These are phyloP conservation scores for Cenchrus americanus DNA, from an alignment of 176 grass and related monocot genomes.

Conservation along the genomic window DNA sequence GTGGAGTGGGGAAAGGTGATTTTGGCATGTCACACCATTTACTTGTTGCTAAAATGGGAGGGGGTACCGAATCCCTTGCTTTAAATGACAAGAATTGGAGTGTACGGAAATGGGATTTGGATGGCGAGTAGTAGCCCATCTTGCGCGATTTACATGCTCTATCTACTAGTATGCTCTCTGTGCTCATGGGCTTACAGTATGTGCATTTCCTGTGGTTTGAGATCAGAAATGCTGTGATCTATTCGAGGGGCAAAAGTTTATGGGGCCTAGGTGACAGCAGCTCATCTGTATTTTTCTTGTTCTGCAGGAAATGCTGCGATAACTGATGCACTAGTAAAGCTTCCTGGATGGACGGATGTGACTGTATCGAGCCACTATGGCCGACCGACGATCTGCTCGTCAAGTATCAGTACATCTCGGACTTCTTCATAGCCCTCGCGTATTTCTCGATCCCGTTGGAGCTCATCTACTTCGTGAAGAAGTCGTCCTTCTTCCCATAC, in stretches of 20 bases:
- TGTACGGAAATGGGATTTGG: neutral
- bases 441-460: constrained; percentile 89
- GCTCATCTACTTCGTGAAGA: constrained; percentile 86
- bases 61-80: neutral
- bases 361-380: constrained; percentile 72
- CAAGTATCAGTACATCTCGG: constrained; percentile 74
- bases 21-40: neutral
- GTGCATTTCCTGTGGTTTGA: neutral
- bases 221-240: neutral
- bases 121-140: neutral
- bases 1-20: neutral
- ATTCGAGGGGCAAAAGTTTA: neutral
- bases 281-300: constrained; percentile 7
- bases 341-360: constrained; percentile 53
- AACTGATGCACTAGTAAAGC: neutral
- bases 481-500: constrained; percentile 62
- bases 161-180: neutral
- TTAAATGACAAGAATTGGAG: neutral
- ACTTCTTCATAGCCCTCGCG: constrained; percentile 85
- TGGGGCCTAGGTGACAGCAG: neutral
- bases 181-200: neutral
- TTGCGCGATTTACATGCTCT: neutral
- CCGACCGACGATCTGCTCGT: constrained; percentile 59
- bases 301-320: constrained; percentile 45
- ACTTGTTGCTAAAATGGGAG: neutral